Evolutionary conservation across 1,284 basidiomycete genomes (phyloP), one percentile per base, ranked within the genome.

Genomic region (Phlebopus sp.): DNA sequence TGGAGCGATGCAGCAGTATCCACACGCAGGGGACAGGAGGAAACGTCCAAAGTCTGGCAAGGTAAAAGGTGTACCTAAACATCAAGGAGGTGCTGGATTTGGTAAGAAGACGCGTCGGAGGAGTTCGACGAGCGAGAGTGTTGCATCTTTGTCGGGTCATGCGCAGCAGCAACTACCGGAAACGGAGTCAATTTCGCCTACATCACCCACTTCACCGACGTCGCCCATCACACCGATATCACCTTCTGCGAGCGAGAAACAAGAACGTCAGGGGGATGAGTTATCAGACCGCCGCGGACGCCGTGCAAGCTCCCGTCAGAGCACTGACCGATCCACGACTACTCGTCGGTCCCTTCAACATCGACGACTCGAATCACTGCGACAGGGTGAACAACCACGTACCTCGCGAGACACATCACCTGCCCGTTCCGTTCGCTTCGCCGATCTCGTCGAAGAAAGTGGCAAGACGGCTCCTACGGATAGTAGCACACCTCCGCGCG

Each of bases 351-450:
- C 64, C 4, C 21, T 64, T 40, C 60, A 51, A 9, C 66, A 65
- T 42, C 57, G 65, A 42, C 57, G 66, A 10, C 56, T 65, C 4
- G 63, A 68, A 37, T 66, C 63, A 3, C 59, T 65, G 21, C 58
- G 19, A 19, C 37, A 51, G 9, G 32, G 40, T 32, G 37, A 40
- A 23, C 53, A 42, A 17, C 27, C 2, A 11, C 27, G 27, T 29
- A 2, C 27, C 8, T 49, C 61, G 14, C 63, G 65, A 5, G 63
- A 65, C 0, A 59, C 44, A 2, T 68, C 66, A 13, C 63, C 63
- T 2, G 13, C 66, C 7, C 63, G 63, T 18, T 68, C 63, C 6
- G 66, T 65, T 27, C 55, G 63, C 19, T 65, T 65, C 29, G 61
- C 54, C n/a, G 63, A 65, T 29, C 27, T 29, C 19, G 62, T 66